A percentile compares a stretch with the other conserved stretches of the same genome.
These are phyloP conservation scores for Taxillus chinensis DNA, from an alignment of 164 flowering plant genomes.

Conservation along the genomic window DNA sequence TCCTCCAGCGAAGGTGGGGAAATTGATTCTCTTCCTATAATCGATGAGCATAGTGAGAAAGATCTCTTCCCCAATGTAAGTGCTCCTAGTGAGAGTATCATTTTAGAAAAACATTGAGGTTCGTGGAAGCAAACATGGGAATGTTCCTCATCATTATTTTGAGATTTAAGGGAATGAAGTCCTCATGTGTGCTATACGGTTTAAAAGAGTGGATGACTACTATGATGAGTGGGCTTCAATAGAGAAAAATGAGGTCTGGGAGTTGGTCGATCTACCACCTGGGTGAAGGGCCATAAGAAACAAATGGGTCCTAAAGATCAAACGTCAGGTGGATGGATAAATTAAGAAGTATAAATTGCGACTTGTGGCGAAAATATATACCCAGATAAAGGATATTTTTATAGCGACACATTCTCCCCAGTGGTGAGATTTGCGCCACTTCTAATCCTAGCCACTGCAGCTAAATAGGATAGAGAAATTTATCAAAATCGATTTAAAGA, in stretches of 20 bases:
- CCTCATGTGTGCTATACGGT: not conserved
- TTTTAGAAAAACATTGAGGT: not conserved
- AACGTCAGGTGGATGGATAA: not conserved
- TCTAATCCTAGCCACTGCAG: slow-evolving; percentile 1
- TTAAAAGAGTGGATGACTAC: too few species aligned
- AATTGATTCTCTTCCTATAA: not conserved
- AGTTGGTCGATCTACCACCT: not conserved
- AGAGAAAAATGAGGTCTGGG: not conserved
- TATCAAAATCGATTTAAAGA: too few species aligned
- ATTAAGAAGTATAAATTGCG: not conserved
- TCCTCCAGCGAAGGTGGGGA: not conserved
- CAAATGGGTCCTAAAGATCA: slow-evolving; percentile 4
- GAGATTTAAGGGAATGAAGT: not conserved
- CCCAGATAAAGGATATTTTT: not conserved
- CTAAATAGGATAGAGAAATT: too few species aligned
- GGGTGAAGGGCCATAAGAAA: slow-evolving; percentile 1
- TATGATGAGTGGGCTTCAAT: too few species aligned
- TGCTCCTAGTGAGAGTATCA: too few species aligned
- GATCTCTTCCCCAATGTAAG: too few species aligned
- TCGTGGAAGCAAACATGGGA: not conserved
- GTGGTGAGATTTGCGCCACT: not conserved
- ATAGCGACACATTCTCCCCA: not conserved
- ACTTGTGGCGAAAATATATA: not conserved
- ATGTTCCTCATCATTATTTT: not conserved
- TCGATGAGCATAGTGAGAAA: too few species aligned